Evolutionary conservation across 352 stramenopile genomes (phyloP).

Genomic region (Pythium folliculosum): DNA sequence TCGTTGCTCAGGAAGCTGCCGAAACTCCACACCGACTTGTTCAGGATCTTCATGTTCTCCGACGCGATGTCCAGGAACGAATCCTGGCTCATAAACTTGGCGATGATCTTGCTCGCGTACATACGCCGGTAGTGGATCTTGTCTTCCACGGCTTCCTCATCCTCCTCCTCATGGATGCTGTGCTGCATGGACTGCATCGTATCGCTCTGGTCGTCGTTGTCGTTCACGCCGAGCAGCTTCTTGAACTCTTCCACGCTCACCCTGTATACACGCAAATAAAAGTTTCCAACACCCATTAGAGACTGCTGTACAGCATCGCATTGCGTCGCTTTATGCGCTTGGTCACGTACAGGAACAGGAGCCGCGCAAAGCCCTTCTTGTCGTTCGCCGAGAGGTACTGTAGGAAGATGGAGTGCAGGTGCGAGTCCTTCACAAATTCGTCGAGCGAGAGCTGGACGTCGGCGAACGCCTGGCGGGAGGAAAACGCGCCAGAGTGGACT

Average conservation of each 20-base stretch:
- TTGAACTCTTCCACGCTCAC: slow-evolving; percentile 90
- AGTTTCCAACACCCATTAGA: not conserved
- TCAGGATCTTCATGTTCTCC: slow-evolving; percentile 74
- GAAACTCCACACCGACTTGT: slow-evolving; percentile 83
- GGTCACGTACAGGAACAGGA: slow-evolving; percentile 71
- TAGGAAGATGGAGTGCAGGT: slow-evolving; percentile 81
- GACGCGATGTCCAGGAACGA: slow-evolving; percentile 81
- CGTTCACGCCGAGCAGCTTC: slow-evolving; percentile 50
- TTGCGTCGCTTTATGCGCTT: no score
- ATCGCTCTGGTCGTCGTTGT: slow-evolving; percentile 20
- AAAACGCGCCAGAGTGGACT: slow-evolving; percentile 10
- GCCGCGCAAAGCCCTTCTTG: slow-evolving; percentile 70
- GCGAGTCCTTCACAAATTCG: slow-evolving; percentile 71
- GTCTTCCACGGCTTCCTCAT: slow-evolving; percentile 27
- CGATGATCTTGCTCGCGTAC: slow-evolving; percentile 87
- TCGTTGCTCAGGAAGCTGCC: slow-evolving; percentile 74
- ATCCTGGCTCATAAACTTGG: slow-evolving; percentile 85
- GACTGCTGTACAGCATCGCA: not conserved
- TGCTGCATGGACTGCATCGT: slow-evolving; percentile 12
- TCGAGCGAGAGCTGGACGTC: slow-evolving; percentile 54
- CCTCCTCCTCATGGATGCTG: slow-evolving; percentile 22
- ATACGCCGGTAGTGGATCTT: slow-evolving; percentile 43
- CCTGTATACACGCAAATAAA: slow-evolving; percentile 19
- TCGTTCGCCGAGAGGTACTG: slow-evolving; percentile 70
- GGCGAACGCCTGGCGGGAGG: slow-evolving; percentile 6